These are phyloP conservation scores for Penicillium waksmanii DNA, from an alignment of 495 filamentous ascomycete genomes.

Conservation along the genomic window DNA sequence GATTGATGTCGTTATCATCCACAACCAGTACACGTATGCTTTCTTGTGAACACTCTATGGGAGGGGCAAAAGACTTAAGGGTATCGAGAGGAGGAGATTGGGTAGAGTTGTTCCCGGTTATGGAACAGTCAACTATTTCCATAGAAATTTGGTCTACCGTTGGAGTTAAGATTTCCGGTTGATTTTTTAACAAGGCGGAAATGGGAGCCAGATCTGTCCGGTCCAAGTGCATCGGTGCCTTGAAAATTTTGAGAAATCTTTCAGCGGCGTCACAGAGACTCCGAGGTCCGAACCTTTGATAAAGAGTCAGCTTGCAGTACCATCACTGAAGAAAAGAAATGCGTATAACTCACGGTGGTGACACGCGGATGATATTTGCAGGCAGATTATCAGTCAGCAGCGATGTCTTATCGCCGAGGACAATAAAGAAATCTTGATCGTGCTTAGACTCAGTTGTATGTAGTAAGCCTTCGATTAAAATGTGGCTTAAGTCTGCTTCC, in stretches of 20 bases:
- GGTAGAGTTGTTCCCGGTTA: neutral
- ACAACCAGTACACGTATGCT: conserved; percentile 43
- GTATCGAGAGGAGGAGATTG: neutral
- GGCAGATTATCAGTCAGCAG: conserved; percentile 9
- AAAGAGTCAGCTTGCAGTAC: conserved; percentile 6
- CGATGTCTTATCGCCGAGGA: conserved; percentile 29
- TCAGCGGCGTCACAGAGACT: neutral
- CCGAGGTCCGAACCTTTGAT: neutral
- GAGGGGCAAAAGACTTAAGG: neutral
- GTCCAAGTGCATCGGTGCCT: neutral
- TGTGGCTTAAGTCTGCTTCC: conserved; percentile 24
- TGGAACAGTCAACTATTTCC: neutral
- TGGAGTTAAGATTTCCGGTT: neutral
- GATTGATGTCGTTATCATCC: conserved; percentile 55
- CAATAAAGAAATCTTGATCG: conserved; percentile 29
- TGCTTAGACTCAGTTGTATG: neutral
- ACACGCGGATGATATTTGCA: conserved; percentile 28
- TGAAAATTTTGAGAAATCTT: neutral
- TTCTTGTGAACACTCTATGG: neutral
- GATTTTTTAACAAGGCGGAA: neutral
- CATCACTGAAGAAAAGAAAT: conserved; percentile 27
- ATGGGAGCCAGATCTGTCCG: neutral
- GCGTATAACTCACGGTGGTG: conserved; percentile 39
- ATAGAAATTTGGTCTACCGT: neutral
- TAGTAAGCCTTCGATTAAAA: conserved; percentile 9